Evolutionary conservation across 768 basidiomycete species (phyloP), one percentile per base, ranked within the genome.

Genomic region (Coprinopsis cinerea): DNA sequence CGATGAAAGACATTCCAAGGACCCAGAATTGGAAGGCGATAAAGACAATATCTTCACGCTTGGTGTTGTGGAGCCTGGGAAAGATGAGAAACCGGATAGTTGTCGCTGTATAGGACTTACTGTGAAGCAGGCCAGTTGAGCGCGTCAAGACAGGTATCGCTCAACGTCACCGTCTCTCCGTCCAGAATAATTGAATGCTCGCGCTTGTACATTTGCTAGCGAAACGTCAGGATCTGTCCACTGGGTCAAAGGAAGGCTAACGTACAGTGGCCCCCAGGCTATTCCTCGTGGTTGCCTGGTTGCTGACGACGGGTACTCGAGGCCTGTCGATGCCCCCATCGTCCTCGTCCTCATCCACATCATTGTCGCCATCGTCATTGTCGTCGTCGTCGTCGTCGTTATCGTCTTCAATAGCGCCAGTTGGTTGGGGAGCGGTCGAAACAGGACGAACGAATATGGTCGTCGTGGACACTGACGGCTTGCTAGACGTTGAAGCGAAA

Each of bases 21-120:
- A 88, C 80, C 88, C 88, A 91, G 48, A 87, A 67, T 56, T 90
- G 85, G 68, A 89, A 91, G 4, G 75, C 73, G 34, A 90, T 81
- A 64, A 89, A 89, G 10, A 83, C 76, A 51, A 87, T 66, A 61
- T 91, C 88, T 59, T 89, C 86, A 23, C 88, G 81, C 61, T 85
- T 78, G 24, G 85, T 88, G 59, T 87, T 77, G 46, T 70, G 70
- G 46, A 91, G 73, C 20, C 86, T 89, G 53, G 18, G 54, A 37
- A 42, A 22, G 50, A 22, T 47, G 42, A 32, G 37, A 24, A 48
- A 45, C 6, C 4, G 27, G 13, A 47, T 51, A 49, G 51, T 43
- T n/a, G 24, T 35, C 30, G 13, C 7, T 35, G 25, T 26, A 17
- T 39, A 35, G 40, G 24, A 24, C 84, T 56, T 66, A 90, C 87